Evolutionary conservation across 164 flowering plant genomes (phyloP).

Genomic region (grape (Vitis vinifera)): DNA sequence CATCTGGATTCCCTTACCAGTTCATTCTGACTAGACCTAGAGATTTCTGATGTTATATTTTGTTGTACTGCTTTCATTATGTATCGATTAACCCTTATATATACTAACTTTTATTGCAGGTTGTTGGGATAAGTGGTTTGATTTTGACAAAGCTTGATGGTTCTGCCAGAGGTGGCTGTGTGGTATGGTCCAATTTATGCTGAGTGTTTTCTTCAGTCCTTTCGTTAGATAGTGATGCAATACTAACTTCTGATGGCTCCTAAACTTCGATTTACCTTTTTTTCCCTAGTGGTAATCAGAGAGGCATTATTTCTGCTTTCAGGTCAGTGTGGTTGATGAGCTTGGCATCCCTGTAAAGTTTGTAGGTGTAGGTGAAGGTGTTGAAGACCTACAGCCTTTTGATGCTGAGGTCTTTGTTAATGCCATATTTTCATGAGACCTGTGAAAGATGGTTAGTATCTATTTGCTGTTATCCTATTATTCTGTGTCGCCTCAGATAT

Average conservation of each 20-base stretch:
- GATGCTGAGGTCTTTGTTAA: conserved; percentile 86
- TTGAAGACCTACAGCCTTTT: conserved; percentile 94
- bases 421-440: conserved; percentile 73
- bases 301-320: conserved; percentile 15
- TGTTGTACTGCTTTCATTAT: not conserved
- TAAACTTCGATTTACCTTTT: not conserved
- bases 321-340: conserved; percentile 99
- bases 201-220: not conserved
- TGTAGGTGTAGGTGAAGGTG: conserved; percentile 97
- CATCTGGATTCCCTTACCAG: not conserved
- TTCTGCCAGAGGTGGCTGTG: conserved; percentile 98
- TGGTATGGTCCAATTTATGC: conserved; percentile 48
- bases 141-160: conserved; percentile 96
- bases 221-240: not conserved
- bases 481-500: not conserved
- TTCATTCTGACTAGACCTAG: not conserved
- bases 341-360: conserved; percentile 96
- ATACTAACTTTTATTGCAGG: conserved; percentile 36
- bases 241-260: not conserved
- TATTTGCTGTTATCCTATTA: not conserved
- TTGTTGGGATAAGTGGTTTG: conserved; percentile 89
- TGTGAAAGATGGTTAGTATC: conserved; percentile 15
- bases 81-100: too few relatives aligned
- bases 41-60: not conserved
- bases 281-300: not conserved